These are phyloP conservation scores for Sphaerulina vaccinii DNA, from an alignment of 2,329 filamentous ascomycete species.

Conservation along the genomic window DNA sequence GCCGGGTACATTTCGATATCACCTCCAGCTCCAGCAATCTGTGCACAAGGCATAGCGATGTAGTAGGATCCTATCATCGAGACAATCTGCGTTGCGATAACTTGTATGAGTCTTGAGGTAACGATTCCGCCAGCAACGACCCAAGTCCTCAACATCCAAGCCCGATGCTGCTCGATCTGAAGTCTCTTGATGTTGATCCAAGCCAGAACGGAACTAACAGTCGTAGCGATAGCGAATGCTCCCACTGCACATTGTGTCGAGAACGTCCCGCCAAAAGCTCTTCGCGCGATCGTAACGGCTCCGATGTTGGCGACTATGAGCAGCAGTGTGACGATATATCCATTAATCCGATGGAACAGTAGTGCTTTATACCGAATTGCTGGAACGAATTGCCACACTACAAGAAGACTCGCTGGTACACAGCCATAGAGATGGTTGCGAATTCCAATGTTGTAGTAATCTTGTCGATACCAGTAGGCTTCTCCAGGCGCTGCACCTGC, in stretches of 20 bases:
- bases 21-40: conserved; percentile 42
- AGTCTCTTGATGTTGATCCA: conserved; percentile 58
- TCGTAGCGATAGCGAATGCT: conserved; percentile 47
- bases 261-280: conserved; percentile 55
- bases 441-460: conserved; percentile 43
- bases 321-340: conserved; percentile 56
- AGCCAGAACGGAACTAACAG: conserved; percentile 47
- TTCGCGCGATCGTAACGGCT: conserved; percentile 54
- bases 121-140: conserved; percentile 48
- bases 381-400: conserved; percentile 45
- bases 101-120: conserved; percentile 52
- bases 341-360: conserved; percentile 60
- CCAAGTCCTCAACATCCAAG: conserved; percentile 59
- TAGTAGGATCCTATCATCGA: conserved; percentile 39
- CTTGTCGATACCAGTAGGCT: conserved; percentile 44
- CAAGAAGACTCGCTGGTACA: conserved; percentile 43
- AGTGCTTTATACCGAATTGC: conserved; percentile 49
- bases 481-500: conserved; percentile 42
- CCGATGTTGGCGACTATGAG: conserved; percentile 48
- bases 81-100: conserved; percentile 45
- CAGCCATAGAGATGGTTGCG: conserved; percentile 44
- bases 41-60: conserved; percentile 47
- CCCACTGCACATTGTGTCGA: conserved; percentile 50
- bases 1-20: conserved; percentile 44
- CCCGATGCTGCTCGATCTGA: conserved; percentile 63